Base-by-base conservation (phyloP, 2,329 filamentous ascomycete species). In the Talaromyces sp. region DNA sequence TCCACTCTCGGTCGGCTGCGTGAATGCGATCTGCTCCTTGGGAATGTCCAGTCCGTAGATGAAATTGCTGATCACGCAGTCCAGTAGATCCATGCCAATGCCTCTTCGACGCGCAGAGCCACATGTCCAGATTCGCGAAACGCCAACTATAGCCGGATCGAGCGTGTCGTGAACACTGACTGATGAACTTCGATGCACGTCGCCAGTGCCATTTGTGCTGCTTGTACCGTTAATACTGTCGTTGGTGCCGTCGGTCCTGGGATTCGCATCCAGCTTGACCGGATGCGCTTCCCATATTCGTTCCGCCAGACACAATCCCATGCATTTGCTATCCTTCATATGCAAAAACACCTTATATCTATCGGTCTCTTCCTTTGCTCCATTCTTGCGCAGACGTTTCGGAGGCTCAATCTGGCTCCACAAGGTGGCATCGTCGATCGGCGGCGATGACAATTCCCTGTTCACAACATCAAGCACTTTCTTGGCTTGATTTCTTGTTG, bases 61-160 rank as follows among this genome's bases (percentile, higher is more conserved):
- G 70, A 87, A 87, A 70, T 84, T 81, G 65, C 77, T 79, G 63
- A 83, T 78, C 27, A 85, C 84, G 63, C 80, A 82, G 66, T 89
- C 84, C 19, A 89, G 73, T 54, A 90, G 74, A 63, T 81, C 80
- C 61, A 81, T 82, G 3, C 86, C 87, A 61, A 89, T 82, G 9
- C 86, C 85, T 68, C 83, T 81, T 49, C 84, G 77, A 37, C 87
- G 81, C 66, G 85, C 83, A 1, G 81, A 79, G 6, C 80, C 82
- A 8, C 84, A 86, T 0, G 86, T 87, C 88, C 88, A 90, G 69
- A 90, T 87, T 35, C 88, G 82, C 27, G 87, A 88, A 31, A 90
- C 83, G 19, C 87, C 86, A 62, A 89, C 79, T n/a, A 84, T 78
- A 2, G 84, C 86, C 2, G 80, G 75, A 31, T 80, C 73, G 5